Evolutionary conservation across 2,329 filamentous ascomycete genomes (phyloP), one percentile per base, ranked within the genome.

Genomic region (Curvularia sp.): DNA sequence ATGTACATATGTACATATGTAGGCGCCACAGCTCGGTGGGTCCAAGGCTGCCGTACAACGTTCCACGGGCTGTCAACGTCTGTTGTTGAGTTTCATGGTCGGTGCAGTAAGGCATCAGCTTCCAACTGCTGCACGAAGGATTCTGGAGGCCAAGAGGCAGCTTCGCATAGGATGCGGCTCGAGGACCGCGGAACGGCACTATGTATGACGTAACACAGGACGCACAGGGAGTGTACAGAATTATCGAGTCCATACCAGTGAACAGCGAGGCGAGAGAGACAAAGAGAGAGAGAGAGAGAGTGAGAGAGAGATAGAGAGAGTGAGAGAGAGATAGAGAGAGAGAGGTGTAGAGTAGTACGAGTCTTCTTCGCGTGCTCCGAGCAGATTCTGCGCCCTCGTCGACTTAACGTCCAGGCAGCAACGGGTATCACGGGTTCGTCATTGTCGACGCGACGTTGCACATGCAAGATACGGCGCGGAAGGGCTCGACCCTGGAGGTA

Each of bases 61-160:
- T 46, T 45, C 7, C 43, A 47, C n/a, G 42, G 51, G 51, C 55
- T 49, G 51, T 39, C 50, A 34, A 46, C 23, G 39, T 39, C 32
- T 32, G 51, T 39, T 15, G 23, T 9, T 18, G 15, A 23, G 39
- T 34, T 30, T 18, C 38, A 30, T 34, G 23, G 41, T 46, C 36
- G 39, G 7, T 38, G 19, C 48, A 41, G 27, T 23, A 18, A 12
- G 45, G 25, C 23, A 18, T 42, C 47, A 28, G 34, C 32, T 27
- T 45, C 23, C 23, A 39, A 10, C 41, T 46, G 30, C 47, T 51
- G 42, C 39, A 32, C 36, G 25, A 19, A 30, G 32, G 1, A 30
- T 52, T 19, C 10, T 23, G 18, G 12, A 18, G 19, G 39, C 13
- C 30, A 25, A 27, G 23, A 21, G 15, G 25, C 42, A 49, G 23